These are phyloP conservation scores for Ceratocystis harringtonii DNA, from an alignment of 2,329 filamentous ascomycete species.

Conservation along the genomic window DNA sequence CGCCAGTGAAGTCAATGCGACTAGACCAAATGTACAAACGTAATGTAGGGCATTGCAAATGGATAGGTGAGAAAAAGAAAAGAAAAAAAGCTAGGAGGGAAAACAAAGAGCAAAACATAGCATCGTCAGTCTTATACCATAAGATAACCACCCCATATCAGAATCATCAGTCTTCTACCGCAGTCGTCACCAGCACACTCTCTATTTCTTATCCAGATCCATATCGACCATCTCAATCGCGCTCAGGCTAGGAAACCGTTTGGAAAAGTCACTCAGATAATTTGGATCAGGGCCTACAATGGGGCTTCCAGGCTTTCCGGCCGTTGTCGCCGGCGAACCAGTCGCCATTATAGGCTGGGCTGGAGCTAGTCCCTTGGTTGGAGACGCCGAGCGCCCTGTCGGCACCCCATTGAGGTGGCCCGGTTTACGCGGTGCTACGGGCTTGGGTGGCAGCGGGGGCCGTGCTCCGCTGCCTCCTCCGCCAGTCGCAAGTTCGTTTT, in stretches of 20 bases:
- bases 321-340: constrained; percentile 23
- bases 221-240: constrained; percentile 81
- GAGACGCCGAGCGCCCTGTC: constrained; percentile 27
- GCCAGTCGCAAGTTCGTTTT: constrained; percentile 13
- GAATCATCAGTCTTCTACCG: neutral
- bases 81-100: neutral
- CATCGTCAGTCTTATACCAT: neutral
- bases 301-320: constrained; percentile 20
- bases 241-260: constrained; percentile 71
- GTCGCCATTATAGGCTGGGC: constrained; percentile 26
- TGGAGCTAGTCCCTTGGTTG: constrained; percentile 25
- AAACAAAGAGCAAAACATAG: neutral
- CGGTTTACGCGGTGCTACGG: constrained; percentile 46
- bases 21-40: neutral
- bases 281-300: constrained; percentile 44
- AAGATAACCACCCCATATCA: neutral
- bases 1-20: too few relatives aligned
- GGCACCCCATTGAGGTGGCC: constrained; percentile 43
- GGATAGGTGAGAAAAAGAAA: neutral
- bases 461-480: constrained; percentile 9
- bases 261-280: constrained; percentile 57
- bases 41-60: neutral
- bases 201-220: constrained; percentile 29
- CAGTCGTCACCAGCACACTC: neutral
- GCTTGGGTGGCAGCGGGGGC: constrained; percentile 24